Evolutionary conservation across 2,329 filamentous ascomycete genomes (phyloP).

Genomic region (Pestalotiopsis sp.): DNA sequence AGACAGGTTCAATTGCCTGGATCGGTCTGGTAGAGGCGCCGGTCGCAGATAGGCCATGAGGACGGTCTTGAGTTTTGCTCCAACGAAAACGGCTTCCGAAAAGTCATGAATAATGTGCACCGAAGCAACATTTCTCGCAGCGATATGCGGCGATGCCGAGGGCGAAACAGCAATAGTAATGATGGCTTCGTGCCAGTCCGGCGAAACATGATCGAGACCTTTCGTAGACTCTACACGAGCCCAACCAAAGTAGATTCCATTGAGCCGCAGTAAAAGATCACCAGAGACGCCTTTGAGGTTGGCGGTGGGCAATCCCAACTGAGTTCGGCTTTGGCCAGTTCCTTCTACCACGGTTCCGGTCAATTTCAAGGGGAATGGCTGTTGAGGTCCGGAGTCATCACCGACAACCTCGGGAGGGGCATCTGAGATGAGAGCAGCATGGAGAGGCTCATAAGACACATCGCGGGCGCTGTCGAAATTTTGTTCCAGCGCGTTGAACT

Average conservation of each 20-base stretch:
- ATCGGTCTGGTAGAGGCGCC: constrained; percentile 19
- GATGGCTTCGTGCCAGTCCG: constrained; percentile 60
- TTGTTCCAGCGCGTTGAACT: constrained; percentile 36
- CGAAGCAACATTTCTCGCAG: constrained; percentile 50
- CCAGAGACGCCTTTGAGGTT: constrained; percentile 55
- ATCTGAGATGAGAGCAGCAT: constrained; percentile 32
- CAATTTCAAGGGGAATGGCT: constrained; percentile 57
- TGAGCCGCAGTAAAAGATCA: constrained; percentile 53
- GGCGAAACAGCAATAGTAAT: constrained; percentile 57
- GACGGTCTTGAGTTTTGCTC: constrained; percentile 50
- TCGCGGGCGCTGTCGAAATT: constrained; percentile 35
- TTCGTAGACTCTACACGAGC: constrained; percentile 43
- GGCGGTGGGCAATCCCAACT: constrained; percentile 54
- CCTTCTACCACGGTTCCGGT: constrained; percentile 48
- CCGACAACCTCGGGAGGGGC: constrained; percentile 43
- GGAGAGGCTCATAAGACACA: constrained; percentile 36
- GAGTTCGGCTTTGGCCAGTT: constrained; percentile 38
- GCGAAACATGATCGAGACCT: constrained; percentile 31
- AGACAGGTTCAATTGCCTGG: constrained; percentile 17
- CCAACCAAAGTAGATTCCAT: constrained; percentile 69
- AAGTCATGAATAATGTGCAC: constrained; percentile 58
- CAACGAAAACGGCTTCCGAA: constrained; percentile 40
- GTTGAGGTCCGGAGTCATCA: constrained; percentile 49
- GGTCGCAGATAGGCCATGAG: constrained; percentile 63
- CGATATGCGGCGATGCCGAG: constrained; percentile 45